Evolutionary conservation across 1,139 yeast species (phyloP), one percentile per base, ranked within the genome.

Genomic region (Taphrina betulina): DNA sequence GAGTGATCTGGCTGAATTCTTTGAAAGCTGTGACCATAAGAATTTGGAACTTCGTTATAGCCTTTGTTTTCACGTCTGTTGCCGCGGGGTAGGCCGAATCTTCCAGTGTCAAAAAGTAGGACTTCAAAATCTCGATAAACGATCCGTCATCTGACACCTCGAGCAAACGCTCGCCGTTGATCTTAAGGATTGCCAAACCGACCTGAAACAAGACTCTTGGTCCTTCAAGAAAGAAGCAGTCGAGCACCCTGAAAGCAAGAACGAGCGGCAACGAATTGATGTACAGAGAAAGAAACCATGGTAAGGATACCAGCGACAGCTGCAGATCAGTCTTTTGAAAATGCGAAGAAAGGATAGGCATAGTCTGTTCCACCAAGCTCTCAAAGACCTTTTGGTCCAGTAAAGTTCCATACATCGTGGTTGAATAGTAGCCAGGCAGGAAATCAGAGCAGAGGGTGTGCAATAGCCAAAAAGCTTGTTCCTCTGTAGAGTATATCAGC

Each of bases 401-500:
- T 35, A 94, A 73, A 0, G 96, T 92, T 22, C 99, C 99, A 66
- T 90, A 92, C 99, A 94, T 94, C 1, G 97, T 92, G 65, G 84
- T 88, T 2, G 97, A 90, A 67, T 94, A 94, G 69, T 94, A 94
- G 0, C 98, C 98, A 0, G 98, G 97, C 2, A 90, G 85, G 59
- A 86, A 78, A 42, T 81, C 77, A 60, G 89, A 95, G 72, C 96
- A 89, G 3, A 94, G 71, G n/a, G 80, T 78, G 58, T 83, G 80
- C 59, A 94, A 74, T 58, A 94, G 80, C 97, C 97, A 94, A 67
- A 89, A 94, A 0, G 96, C 97, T 69, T 94, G 98, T 63, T 92
- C 98, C 69, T 94, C 98, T 5, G 95, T 85, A 85, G 89, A 90
- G 53, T 63, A 64, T 34, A 94, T 92, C 60, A 94, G 75, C 56